Base-by-base conservation (phyloP, 2,329 filamentous ascomycete genomes). In the Diaporthe helianthi region DNA sequence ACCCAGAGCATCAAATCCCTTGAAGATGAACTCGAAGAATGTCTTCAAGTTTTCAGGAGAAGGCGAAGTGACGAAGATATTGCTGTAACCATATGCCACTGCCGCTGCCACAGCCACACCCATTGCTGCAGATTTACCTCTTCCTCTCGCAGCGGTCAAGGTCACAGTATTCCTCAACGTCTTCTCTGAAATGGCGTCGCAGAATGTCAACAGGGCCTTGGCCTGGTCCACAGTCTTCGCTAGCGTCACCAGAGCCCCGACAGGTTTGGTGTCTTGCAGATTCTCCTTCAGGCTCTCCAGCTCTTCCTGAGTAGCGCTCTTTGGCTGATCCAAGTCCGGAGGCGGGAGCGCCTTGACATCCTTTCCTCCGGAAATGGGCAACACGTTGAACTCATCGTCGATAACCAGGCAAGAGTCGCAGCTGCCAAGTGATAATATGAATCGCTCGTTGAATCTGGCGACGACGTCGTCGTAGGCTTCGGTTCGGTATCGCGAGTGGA, bases 1-100 rank as follows among this genome's bases (percentile, higher is more conserved):
- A 38, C 92, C 93, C 33, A 99, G 85, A 13, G 94, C 93, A 78
- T 99, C 96, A 76, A 99, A 99, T 0, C 94, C 96, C 80, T 98
- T 98, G 86, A 99, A 98, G 22, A 99, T 89, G 76, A 99, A 99
- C 76, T 99, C 94, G 78, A 99, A 99, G 9, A 99, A 85, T 0
- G 96, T 99, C 83, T 98, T 99, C 85, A 99, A 85, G 81, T 99
- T 99, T 82, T 99, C 97, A 0, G 96, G 96, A 71, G 93, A 98
- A 0, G 95, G 95, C 1, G 95, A 98, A 1, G 96, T 99, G 78
- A 99, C 97, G 82, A 99, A 99, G 76, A 99, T 97, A 80, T 99
- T 99, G 84, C 94, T 97, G 81, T 99, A 99, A 31, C 96, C 96
- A 78, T 98, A 93, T 1, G 96, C 95, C 53, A 99, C 88, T 1